Evolutionary conservation across 2,329 filamentous ascomycete genomes (phyloP).

Genomic region (Balansia obtecta): DNA sequence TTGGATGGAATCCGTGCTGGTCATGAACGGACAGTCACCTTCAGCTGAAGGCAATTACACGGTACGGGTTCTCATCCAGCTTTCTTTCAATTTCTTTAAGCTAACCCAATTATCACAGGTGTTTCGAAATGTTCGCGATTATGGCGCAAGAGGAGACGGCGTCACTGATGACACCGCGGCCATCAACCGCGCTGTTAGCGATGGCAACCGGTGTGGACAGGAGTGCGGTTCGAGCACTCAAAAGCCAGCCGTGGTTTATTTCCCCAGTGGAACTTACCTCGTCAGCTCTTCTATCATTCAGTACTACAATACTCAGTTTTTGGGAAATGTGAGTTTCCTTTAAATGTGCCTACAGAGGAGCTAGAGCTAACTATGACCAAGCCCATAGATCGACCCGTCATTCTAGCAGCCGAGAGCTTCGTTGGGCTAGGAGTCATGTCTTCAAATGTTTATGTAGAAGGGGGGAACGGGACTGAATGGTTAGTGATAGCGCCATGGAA

Average conservation of each 20-base stretch:
- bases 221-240: constrained; percentile 19
- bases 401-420: constrained; percentile 41
- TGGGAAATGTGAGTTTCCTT: constrained; percentile 18
- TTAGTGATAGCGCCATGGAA: not conserved
- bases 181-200: constrained; percentile 33
- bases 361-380: not conserved
- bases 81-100: not conserved
- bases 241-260: constrained; percentile 15
- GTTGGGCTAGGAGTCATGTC: constrained; percentile 43
- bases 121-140: not conserved
- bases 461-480: not conserved
- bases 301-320: constrained; percentile 51
- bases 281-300: constrained; percentile 44
- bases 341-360: no score
- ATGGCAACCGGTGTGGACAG: constrained; percentile 21
- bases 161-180: constrained; percentile 30
- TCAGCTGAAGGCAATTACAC: not conserved
- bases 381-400: constrained; percentile 24
- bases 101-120: not conserved
- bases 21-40: not conserved
- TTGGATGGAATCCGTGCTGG: not conserved
- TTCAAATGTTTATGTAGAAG: constrained; percentile 22
- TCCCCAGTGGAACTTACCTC: constrained; percentile 39
- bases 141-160: not conserved
- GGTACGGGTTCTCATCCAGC: not conserved